Evolutionary conservation across 768 basidiomycete genomes (phyloP).

Genomic region (Sistotremastrum suecicum): DNA sequence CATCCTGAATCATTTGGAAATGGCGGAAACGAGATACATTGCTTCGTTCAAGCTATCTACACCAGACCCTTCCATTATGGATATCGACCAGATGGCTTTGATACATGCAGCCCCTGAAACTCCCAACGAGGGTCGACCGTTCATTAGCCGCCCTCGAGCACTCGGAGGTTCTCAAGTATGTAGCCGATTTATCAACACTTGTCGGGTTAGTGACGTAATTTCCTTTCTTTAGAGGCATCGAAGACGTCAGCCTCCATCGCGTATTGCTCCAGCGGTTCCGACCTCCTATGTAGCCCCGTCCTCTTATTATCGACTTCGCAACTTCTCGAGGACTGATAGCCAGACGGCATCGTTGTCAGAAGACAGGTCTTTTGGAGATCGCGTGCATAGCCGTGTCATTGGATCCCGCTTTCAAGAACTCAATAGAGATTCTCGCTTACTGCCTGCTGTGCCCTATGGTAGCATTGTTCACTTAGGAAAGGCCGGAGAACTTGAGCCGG

Average conservation of each 20-base stretch:
- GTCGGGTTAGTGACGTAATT: background rate
- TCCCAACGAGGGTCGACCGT: constrained; percentile 29
- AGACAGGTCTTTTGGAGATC: constrained; percentile 34
- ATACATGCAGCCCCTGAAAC: constrained; percentile 16
- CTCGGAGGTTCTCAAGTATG: constrained; percentile 22
- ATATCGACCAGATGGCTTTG: constrained; percentile 26
- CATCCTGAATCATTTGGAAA: constrained; percentile 67
- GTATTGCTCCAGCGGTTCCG: constrained; percentile 46
- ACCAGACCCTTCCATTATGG: constrained; percentile 56
- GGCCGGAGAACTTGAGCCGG: constrained; percentile 33
- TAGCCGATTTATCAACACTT: background rate
- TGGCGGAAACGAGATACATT: constrained; percentile 68
- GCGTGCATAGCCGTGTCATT: constrained; percentile 45
- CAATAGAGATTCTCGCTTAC: constrained; percentile 45
- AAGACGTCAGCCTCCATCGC: constrained; percentile 45
- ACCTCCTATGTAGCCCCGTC: constrained; percentile 71
- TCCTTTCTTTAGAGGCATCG: constrained; percentile 25
- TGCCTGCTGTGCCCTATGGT: constrained; percentile 27
- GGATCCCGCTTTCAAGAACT: constrained; percentile 66
- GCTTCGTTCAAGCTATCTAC: constrained; percentile 60
- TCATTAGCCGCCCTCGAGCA: constrained; percentile 58
- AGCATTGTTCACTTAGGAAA: constrained; percentile 41
- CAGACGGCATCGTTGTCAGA: too few relatives aligned
- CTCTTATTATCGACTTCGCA: constrained; percentile 62
- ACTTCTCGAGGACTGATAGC: constrained; percentile 27